Evolutionary conservation across 2,329 filamentous ascomycete species (phyloP).

Genomic region (Monosporascus sp.): DNA sequence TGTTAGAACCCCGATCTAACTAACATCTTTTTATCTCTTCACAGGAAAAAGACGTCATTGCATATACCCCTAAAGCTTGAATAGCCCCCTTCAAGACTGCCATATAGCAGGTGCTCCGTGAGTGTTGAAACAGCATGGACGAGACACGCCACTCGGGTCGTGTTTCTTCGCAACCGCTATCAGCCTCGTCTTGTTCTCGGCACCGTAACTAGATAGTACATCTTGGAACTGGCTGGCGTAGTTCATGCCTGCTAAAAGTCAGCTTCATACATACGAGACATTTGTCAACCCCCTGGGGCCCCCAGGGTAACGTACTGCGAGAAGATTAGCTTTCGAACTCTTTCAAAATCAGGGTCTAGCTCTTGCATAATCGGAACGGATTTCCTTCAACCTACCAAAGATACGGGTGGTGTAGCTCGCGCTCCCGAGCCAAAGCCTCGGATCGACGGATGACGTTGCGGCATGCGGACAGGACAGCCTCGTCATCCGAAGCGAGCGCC

Average conservation of each 20-base stretch:
- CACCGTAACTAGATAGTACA: constrained; percentile 36
- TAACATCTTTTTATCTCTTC: no score
- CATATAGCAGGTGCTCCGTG: constrained; percentile 2
- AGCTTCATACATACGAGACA: not conserved
- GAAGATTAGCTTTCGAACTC: not conserved
- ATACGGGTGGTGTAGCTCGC: constrained; percentile 30
- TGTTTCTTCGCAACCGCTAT: constrained; percentile 29
- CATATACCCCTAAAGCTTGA: not conserved
- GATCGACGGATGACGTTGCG: constrained; percentile 22
- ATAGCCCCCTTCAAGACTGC: not conserved
- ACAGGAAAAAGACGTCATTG: no score
- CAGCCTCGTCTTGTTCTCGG: constrained; percentile 31
- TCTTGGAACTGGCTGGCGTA: constrained; percentile 39
- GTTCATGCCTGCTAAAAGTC: constrained; percentile 31
- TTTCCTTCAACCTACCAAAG: constrained; percentile 21
- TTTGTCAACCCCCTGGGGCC: not conserved
- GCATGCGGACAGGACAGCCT: constrained; percentile 21
- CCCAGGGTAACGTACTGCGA: not conserved
- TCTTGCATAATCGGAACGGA: no score
- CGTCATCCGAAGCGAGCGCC: constrained; percentile 28
- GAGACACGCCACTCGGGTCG: constrained; percentile 32
- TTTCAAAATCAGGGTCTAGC: not conserved
- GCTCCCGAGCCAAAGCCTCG: constrained; percentile 23
- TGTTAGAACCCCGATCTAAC: no score
- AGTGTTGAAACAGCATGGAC: constrained; percentile 37